These are phyloP conservation scores for Pseudozyma sp. DNA, from an alignment of 1,284 basidiomycete genomes.

Conservation along the genomic window DNA sequence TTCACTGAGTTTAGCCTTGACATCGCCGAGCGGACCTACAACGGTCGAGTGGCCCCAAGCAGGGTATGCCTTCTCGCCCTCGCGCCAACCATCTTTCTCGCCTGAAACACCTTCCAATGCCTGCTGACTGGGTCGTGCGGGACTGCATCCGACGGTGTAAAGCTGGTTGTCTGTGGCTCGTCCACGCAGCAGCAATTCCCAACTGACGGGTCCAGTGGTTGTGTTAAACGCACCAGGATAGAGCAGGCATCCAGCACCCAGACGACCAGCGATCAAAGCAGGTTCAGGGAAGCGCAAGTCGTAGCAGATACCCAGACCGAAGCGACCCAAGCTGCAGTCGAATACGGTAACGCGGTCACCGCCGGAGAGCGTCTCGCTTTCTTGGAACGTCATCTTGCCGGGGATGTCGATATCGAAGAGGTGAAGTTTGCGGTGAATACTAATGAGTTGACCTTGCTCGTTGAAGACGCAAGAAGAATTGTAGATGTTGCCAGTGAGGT, in stretches of 20 bases:
- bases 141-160: conserved; percentile 94
- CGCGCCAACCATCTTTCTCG: conserved; percentile 34
- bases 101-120: conserved; percentile 36
- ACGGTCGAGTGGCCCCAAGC: conserved; percentile 66
- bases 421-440: conserved; percentile 92
- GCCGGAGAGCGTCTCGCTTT: conserved; percentile 90
- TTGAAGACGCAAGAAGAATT: conserved; percentile 77
- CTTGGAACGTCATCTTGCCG: conserved; percentile 97
- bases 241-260: conserved; percentile 88
- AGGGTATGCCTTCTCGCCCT: conserved; percentile 62
- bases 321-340: conserved; percentile 91
- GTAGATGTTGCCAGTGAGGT: conserved; percentile 59
- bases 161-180: conserved; percentile 96
- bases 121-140: conserved; percentile 82
- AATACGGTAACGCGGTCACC: conserved; percentile 84
- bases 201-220: conserved; percentile 95
- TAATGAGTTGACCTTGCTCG: conserved; percentile 85
- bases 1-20: conserved; percentile 82
- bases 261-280: conserved; percentile 87
- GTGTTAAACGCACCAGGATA: conserved; percentile 74
- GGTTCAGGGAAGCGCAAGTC: conserved; percentile 90
- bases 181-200: conserved; percentile 90
- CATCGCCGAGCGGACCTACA: conserved; percentile 75
- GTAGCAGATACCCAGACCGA: conserved; percentile 88
- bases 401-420: conserved; percentile 98